Base-by-base conservation (phyloP, 192 early-diverging fungal species). In the Diversispora epigaea region DNA sequence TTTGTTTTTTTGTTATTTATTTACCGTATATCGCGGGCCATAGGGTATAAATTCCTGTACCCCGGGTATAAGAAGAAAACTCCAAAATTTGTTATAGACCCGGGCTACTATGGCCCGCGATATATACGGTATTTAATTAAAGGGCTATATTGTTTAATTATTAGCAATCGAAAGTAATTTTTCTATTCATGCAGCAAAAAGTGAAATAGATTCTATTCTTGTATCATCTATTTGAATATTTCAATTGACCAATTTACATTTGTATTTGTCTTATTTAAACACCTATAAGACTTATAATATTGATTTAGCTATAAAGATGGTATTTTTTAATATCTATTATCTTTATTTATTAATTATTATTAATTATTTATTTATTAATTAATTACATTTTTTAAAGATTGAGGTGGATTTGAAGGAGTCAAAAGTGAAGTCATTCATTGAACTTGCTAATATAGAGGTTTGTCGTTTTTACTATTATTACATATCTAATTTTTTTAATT, bases 151-250 rank as follows among this genome's bases (percentile, higher is more conserved):
- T 17, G 83, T 86, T n/a, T 79, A 78, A 56, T 71, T 88, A 70
- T 83, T 85, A 21, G 78, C 85, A 1, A 88, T 88, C 55, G 87
- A 88, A 81, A 85, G 83, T 50, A 81, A 83, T 1, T 88, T 84
- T 61, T 83, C 87, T 8, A 52, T 80, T 2, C 87, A 88, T 70
- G 65, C 75, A 19, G 77, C 83, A 6, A 81, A 79, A 62, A 77
- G 80, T 81, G n/a, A 76, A 22, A 12, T 40, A n/a, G 47, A 50
- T 52, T 15, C 17, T 52, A 52, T 52, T 52, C 9, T 14, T 8
- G 2, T 52, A 15, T 14, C 49, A 15, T 7, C 49, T 14, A 52
- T 1, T 52, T 9, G 17, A 52, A 52, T 52, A 52, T 8, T 52
- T 52, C 6, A n/a, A n/a, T n/a, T 15, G 3, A 11, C 11, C 17